Conservation (phyloP, 176 grass and related monocot species). For the Cenchrus fungigraminus region DNA sequence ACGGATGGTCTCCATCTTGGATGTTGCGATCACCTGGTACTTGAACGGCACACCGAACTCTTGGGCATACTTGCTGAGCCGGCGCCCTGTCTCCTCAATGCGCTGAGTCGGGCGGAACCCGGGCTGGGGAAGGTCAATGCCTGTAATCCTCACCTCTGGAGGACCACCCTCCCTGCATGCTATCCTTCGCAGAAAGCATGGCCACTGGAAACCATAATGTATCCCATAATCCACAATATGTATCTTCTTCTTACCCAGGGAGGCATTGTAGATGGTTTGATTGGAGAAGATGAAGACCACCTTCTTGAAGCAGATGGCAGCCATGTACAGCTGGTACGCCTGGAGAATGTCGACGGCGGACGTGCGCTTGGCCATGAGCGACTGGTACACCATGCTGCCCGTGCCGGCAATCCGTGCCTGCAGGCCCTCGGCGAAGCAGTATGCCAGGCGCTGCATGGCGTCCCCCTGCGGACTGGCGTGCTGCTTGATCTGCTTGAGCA, state of each 20-base stretch:
- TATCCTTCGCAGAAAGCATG: slow-evolving; percentile 60
- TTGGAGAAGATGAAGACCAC: slow-evolving; percentile 56
- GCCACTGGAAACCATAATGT: slow-evolving; percentile 85
- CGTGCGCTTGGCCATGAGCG: slow-evolving; percentile 65
- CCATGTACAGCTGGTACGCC: slow-evolving; percentile 80
- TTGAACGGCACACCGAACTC: slow-evolving; percentile 66
- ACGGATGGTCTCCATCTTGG: slow-evolving; percentile 66
- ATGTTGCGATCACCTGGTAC: slow-evolving; percentile 50
- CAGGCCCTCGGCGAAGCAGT: slow-evolving; percentile 82
- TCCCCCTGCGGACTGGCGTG: slow-evolving; percentile 56
- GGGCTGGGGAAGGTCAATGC: slow-evolving; percentile 76
- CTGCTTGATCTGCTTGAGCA: slow-evolving; percentile 80
- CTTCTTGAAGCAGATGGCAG: slow-evolving; percentile 86
- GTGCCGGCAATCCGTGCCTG: slow-evolving; percentile 72
- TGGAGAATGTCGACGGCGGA: slow-evolving; percentile 54
- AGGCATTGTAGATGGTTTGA: slow-evolving; percentile 53
- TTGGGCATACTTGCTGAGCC: slow-evolving; percentile 56
- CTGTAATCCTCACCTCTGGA: slow-evolving; percentile 67
- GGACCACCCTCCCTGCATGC: slow-evolving; percentile 54
- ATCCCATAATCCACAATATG: slow-evolving; percentile 82
- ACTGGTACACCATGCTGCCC: slow-evolving; percentile 64
- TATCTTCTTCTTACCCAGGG: slow-evolving; percentile 60
- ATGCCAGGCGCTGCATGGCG: slow-evolving; percentile 68
- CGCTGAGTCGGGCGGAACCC: slow-evolving; percentile 66
- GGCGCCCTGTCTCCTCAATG: slow-evolving; percentile 74